Conservation (phyloP, 2,329 filamentous ascomycete genomes). For the Cytospora chrysosperma region DNA sequence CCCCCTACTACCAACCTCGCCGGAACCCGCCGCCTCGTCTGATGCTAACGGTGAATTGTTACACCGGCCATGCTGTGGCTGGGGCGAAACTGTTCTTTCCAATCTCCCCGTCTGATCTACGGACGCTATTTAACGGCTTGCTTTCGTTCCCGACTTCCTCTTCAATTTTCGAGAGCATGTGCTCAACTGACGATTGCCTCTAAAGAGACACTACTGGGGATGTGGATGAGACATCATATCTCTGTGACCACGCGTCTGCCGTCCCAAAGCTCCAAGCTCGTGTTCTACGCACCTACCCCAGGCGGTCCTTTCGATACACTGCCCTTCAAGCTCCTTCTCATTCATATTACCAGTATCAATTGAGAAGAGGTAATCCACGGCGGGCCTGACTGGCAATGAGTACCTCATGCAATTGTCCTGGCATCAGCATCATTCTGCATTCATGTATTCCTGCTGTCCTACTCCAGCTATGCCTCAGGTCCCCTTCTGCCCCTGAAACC, state of each 20-base stretch:
- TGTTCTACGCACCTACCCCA: neutral
- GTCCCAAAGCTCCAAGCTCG: neutral
- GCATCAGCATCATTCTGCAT: neutral
- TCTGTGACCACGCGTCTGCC: neutral
- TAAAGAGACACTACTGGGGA: neutral
- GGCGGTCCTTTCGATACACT: neutral
- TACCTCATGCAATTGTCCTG: neutral
- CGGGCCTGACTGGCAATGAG: neutral
- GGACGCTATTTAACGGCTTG: neutral
- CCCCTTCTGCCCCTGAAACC: neutral
- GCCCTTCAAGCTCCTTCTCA: neutral
- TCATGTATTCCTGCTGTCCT: neutral
- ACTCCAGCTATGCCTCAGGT: neutral
- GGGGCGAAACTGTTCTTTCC: neutral
- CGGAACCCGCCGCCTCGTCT: neutral
- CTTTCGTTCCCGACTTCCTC: neutral
- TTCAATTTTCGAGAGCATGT: neutral
- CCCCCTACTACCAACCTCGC: neutral
- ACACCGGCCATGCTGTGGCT: neutral
- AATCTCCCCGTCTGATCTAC: neutral
- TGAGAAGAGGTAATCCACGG: neutral
- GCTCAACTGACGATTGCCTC: neutral
- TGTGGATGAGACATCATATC: neutral
- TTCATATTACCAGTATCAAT: neutral
- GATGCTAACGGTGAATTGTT: neutral